Percentiles rank a stretch among this genome's conserved stretches.
Evolutionary conservation across 306 rosid genomes (phyloP).

Genomic region (Pterocarpus santalinus): DNA sequence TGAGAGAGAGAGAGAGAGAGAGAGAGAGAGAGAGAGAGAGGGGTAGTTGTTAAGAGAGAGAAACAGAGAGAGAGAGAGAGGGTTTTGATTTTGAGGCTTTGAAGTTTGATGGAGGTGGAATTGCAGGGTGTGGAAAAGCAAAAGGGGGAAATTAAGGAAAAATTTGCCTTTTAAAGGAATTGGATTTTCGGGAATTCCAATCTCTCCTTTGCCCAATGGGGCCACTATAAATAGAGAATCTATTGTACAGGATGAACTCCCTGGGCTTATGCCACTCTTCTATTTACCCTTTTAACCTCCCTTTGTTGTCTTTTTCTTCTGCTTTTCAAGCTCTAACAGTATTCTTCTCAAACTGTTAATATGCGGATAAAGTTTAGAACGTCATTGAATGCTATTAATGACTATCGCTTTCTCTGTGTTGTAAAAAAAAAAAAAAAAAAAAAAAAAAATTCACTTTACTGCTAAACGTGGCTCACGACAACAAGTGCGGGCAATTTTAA

Average conservation of each 20-base stretch:
- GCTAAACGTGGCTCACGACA: neutral
- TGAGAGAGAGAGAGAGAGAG: slow-evolving; percentile 1
- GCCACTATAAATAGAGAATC: slow-evolving; percentile 13
- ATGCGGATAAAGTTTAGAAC: neutral
- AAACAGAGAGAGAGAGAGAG: slow-evolving; percentile 35
- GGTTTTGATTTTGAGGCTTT: slow-evolving; percentile 46
- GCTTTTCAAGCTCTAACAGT: neutral
- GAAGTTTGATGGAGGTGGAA: slow-evolving; percentile 38
- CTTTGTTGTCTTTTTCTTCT: neutral
- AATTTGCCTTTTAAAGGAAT: slow-evolving; percentile 23
- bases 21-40: slow-evolving; percentile 39
- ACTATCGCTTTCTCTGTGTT: neutral
- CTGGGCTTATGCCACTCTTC: neutral
- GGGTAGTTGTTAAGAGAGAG: neutral
- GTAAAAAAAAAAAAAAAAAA: no score
- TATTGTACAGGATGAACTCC: neutral
- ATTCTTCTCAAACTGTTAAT: neutral
- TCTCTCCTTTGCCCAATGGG: neutral
- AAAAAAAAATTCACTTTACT: no score
- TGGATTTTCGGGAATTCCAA: slow-evolving; percentile 41
- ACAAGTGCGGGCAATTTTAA: neutral
- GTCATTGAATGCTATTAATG: neutral
- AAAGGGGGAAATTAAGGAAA: slow-evolving; percentile 15
- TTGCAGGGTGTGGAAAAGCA: neutral
- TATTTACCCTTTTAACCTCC: neutral